These are phyloP conservation scores for Nymphaea thermarum DNA, from an alignment of 164 flowering plant genomes.

Conservation along the genomic window DNA sequence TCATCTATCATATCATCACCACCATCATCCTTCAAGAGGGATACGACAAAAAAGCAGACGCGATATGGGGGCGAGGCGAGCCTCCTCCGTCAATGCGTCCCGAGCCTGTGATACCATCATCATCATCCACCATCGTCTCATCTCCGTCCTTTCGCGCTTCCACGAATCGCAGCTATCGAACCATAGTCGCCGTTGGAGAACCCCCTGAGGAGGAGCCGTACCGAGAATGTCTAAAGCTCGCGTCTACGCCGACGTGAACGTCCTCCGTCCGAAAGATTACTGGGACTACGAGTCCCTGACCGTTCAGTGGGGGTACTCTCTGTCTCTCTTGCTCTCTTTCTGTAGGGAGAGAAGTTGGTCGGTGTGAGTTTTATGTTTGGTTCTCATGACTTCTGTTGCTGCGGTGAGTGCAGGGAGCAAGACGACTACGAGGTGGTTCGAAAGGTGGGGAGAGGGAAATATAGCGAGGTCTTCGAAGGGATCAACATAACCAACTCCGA, in stretches of 20 bases:
- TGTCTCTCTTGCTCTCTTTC: not conserved
- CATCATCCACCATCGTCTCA: not conserved
- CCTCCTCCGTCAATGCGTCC: not conserved
- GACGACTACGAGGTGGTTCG: constrained; percentile 65
- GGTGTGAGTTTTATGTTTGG: not conserved
- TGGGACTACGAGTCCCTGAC: constrained; percentile 75
- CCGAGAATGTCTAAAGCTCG: constrained; percentile 41
- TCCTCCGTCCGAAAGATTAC: constrained; percentile 54
- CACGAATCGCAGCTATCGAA: not conserved
- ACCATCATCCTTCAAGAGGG: not conserved
- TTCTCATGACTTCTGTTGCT: not conserved
- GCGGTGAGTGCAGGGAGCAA: constrained; percentile 31
- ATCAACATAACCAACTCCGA: constrained; percentile 35
- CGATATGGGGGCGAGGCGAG: too few relatives aligned
- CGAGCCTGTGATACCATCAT: not conserved
- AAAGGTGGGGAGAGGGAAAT: constrained; percentile 64
- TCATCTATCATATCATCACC: not conserved
- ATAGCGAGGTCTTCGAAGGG: constrained; percentile 69
- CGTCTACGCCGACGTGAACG: constrained; percentile 60
- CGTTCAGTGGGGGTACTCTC: constrained; percentile 66
- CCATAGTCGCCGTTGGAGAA: not conserved
- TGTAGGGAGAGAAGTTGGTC: not conserved
- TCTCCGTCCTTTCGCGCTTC: not conserved
- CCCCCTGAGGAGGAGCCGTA: too few relatives aligned
- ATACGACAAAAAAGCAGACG: too few relatives aligned